Base-by-base conservation (phyloP, 345 rosid species). In the Lepidium africanum region DNA sequence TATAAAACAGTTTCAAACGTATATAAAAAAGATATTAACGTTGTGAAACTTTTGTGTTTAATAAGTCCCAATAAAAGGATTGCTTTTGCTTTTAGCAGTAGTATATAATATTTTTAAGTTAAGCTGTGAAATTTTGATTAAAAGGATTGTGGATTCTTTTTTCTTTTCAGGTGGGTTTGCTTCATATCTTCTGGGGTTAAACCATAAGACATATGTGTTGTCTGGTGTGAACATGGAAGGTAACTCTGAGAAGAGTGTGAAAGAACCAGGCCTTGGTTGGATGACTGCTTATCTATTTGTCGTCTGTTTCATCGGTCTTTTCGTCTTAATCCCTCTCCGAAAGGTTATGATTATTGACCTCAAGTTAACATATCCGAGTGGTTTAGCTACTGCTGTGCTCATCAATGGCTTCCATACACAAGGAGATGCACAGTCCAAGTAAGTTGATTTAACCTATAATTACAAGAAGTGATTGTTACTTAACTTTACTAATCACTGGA, bases 191-290 rank as follows among this genome's bases (percentile, higher is more conserved):
- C 36, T 93, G 80, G 98, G 89, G 61, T 50, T 93, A 63, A 93
- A 88, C 78, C 82, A 78, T 82, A 87, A 77, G 78, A 93, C 94
- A 8, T 93, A 90, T 57, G 90, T 80, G 76, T 59, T 93, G 68
- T 76, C 98, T 12, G 97, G 98, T 56, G 88, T 75, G 9, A 74
- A 74, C 63, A 74, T 82, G 16, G 85, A 78, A 76, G 98, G 98
- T 36, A 93, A 93, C 75, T 80, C 94, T 43, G 51, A 79, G 7
- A 43, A 51, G 3, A 82, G 86, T 41, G 71, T 93, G 10, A 93
- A 88, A 75, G 91, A 93, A 30, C 98, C 98, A 37, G 98, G 81
- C 7, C 73, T 93, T 51, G 97, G 96, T 50, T 93, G 98, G 98
- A 93, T 93, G 98, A 84, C 82, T 67, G 87, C 83, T 63, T 90